Base-by-base conservation (phyloP, 2,329 filamentous ascomycete species). In the Calonectria fujianensis region DNA sequence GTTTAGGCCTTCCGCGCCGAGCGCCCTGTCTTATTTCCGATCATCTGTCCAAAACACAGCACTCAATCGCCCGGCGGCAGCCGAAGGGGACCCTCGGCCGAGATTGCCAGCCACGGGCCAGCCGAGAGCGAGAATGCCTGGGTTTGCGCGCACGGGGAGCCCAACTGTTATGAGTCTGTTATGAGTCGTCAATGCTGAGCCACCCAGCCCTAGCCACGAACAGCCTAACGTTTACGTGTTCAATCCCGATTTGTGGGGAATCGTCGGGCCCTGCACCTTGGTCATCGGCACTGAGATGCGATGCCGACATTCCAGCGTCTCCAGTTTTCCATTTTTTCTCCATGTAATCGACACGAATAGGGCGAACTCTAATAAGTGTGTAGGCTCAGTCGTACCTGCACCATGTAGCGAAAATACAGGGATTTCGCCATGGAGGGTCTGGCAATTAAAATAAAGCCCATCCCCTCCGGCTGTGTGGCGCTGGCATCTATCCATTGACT, bases 131-230 rank as follows among this genome's bases (percentile, higher is more conserved):
- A 39, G 14, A 39, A n/a, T 37, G 20, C 31, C 31, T 7, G 9
- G 9, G 37, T 35, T 57, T 18, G 18, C 31, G 54, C 27, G 54
- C 32, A 59, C 54, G 54, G 54, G 54, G 20, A 37, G 54, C 54
- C 54, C 31, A 31, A 16, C 6, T 3, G 32, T 7, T 5, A 35
- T 35, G 32, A 61, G 35, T 27, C 24, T 24, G 24, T 24, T 16
- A 59, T 59, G 54, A 61, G 35, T 27, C 32, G 32, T 61, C 57
- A 61, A 61, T 61, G 57, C 57, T 61, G 57, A 39, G n/a, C 35
- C 35, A 27, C 35, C n/a, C 2, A 11, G 6, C 5, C 57, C 35
- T 39, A 61, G 35, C 57, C 57, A 39, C 35, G 35, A 61, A 27
- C 57, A 61, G 57, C 32, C 35, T 41, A 39, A 41, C 35, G n/a